Evolutionary conservation across 1,284 basidiomycete genomes (phyloP), one percentile per base, ranked within the genome.

Genomic region (Puccinia brachypodii): DNA sequence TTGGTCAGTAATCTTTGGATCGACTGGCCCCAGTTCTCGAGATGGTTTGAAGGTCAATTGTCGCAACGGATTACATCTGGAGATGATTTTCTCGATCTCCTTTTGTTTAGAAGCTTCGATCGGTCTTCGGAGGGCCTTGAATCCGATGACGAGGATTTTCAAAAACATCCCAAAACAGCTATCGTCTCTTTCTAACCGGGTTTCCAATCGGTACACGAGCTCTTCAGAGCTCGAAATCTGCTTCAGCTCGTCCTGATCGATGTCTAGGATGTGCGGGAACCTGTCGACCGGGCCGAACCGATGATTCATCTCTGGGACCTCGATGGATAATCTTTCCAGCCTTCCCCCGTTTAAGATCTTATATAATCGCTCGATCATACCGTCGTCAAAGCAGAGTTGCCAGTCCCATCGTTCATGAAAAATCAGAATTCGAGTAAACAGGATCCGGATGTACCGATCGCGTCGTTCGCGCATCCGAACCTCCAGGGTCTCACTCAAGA

Each of bases 91-190:
- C 8, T 71, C 77, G 36, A 80, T 56, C 42, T 71, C 53, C 68
- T 56, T 60, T 56, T 42, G 64, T 71, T 40, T 53, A 0, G 47
- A 38, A 44, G 40, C 36, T 40, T 58, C 68, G 31, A 80, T 42
- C 1, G 77, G 66, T 31, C 50, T 53, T 11, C 44, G 64, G 25
- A 80, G 53, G 3, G 66, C 47, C 16, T 72, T 80, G 47, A 31
- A 69, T 60, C 44, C 64, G 33, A 69, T 16, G 28, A 80, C 16
- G 25, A 80, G 36, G n/a, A 80, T 31, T 28, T 80, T 80, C 2
- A 80, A 44, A 33, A 80, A 80, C 22, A 80, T 80, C n/a, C 77
- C 68, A 47, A 80, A 72, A 71, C 66, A 71, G 31, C 66, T 80
- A 38, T 80, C 77, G 25, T 58, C 77, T 40, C 28, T n/a, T 31